Evolutionary conservation across 345 rosid species (phyloP), one percentile per base, ranked within the genome.

Genomic region (Citrus hindsii): DNA sequence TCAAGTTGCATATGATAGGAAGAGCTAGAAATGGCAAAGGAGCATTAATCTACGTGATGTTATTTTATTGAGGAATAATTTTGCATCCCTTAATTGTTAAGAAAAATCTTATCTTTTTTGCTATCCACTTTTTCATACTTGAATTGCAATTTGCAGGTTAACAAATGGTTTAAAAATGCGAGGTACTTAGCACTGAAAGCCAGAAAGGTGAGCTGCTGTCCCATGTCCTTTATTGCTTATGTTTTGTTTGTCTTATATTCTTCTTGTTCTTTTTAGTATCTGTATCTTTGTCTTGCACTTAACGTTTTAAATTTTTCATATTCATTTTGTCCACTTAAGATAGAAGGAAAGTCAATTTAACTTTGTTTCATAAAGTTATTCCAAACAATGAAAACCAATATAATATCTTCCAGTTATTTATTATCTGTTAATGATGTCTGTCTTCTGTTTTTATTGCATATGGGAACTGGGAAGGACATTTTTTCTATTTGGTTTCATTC

Each of bases 161-260:
- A 88, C 87, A 94, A 94, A 86, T 96, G 99, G 98, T 96, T 96
- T 87, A 94, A 92, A 90, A 96, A 96, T 83, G 86, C 98, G 16
- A 88, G 99, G 32, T 96, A 94, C 80, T 69, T 88, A 81, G 97
- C 99, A 38, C 85, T 92, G 56, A 91, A 89, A 84, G 85, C 84
- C 67, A 88, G 99, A 82, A 96, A 92, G 98, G 99, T 96, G 65
- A 81, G 83, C 22, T 73, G 27, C 27, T 58, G 24, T 64, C 22
- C 73, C 35, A 12, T 61, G 19, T 65, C 7, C 33, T 48, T 56
- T 56, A 63, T n/a, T 37, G 33, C 74, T 8, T 24, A 37, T 40
- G 63, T 33, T 51, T 9, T 33, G 25, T 38, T 63, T 32, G 60
- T 22, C 2, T 27, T 25, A 25, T 66, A 61, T 18, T 68, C 16